Evolutionary conservation across 2,329 filamentous ascomycete genomes (phyloP).

Genomic region (Botrytis medusae): DNA sequence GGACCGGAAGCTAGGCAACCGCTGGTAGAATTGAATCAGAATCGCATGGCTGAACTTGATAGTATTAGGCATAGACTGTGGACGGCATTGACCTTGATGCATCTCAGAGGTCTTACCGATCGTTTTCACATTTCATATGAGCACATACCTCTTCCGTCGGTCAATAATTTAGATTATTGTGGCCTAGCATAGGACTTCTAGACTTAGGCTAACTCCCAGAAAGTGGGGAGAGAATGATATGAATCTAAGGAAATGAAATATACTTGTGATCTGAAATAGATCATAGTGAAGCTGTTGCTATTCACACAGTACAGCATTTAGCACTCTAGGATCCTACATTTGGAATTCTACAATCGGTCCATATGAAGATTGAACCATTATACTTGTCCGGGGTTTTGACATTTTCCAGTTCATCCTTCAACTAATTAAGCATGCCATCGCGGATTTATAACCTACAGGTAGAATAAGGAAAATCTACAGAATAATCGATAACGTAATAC

Average conservation of each 20-base stretch:
- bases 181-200: not conserved
- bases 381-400: not conserved
- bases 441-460: not conserved
- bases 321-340: not conserved
- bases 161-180: not conserved
- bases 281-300: not conserved
- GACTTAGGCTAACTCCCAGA: not conserved
- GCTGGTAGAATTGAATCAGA: not conserved
- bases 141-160: not conserved
- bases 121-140: not conserved
- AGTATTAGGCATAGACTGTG: not conserved
- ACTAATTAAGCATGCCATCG: not conserved
- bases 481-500: not conserved
- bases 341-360: not conserved
- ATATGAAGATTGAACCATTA: not conserved
- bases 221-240: not conserved
- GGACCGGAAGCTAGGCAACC: not conserved
- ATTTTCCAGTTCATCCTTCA: not conserved
- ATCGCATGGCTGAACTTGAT: not conserved
- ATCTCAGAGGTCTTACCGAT: not conserved
- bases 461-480: not conserved
- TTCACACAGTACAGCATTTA: not conserved
- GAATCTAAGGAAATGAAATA: not conserved
- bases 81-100: not conserved
- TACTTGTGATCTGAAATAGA: not conserved